These are phyloP conservation scores for Suillus brevipes DNA, from an alignment of 768 basidiomycete genomes.

Conservation along the genomic window DNA sequence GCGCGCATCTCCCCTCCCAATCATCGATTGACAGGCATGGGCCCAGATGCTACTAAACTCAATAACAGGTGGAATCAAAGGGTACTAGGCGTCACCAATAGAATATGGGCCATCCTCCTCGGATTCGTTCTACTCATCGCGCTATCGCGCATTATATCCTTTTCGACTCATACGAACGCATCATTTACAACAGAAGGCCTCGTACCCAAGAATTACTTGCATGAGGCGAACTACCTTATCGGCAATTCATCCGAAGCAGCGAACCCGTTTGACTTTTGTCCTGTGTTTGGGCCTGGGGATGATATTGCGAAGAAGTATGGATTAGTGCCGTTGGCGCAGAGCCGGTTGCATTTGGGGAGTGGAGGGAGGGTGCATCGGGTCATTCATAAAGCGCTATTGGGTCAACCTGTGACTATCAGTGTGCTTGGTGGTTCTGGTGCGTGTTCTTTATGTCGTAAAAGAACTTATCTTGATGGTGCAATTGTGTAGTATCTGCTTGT, in stretches of 20 bases:
- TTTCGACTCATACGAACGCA: slow-evolving; percentile 32
- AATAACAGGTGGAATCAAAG: slow-evolving; percentile 53
- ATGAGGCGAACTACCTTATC: slow-evolving; percentile 39
- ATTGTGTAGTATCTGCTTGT: slow-evolving; percentile 79
- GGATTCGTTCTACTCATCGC: slow-evolving; percentile 55
- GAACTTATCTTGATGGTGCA: background rate
- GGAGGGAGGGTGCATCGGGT: slow-evolving; percentile 81
- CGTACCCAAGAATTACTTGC: slow-evolving; percentile 82
- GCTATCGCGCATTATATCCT: slow-evolving; percentile 58
- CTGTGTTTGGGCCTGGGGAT: slow-evolving; percentile 82
- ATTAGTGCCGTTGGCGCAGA: slow-evolving; percentile 68
- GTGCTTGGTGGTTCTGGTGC: slow-evolving; percentile 86
- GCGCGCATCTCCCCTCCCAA: slow-evolving; percentile 57
- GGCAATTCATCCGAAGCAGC: slow-evolving; percentile 35
- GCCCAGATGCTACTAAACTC: slow-evolving; percentile 45
- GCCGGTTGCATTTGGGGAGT: slow-evolving; percentile 74
- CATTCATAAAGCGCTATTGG: slow-evolving; percentile 79
- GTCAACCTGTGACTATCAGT: slow-evolving; percentile 86
- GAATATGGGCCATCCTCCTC: slow-evolving; percentile 65
- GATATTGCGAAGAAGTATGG: slow-evolving; percentile 79
- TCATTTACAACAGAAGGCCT: slow-evolving; percentile 45
- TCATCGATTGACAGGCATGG: slow-evolving; percentile 46
- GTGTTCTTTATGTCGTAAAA: slow-evolving; percentile 22
- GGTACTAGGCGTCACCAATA: slow-evolving; percentile 61
- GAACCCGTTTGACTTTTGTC: slow-evolving; percentile 91